These are phyloP conservation scores for Gymnopilus junonius DNA, from an alignment of 768 basidiomycete genomes.

Conservation along the genomic window DNA sequence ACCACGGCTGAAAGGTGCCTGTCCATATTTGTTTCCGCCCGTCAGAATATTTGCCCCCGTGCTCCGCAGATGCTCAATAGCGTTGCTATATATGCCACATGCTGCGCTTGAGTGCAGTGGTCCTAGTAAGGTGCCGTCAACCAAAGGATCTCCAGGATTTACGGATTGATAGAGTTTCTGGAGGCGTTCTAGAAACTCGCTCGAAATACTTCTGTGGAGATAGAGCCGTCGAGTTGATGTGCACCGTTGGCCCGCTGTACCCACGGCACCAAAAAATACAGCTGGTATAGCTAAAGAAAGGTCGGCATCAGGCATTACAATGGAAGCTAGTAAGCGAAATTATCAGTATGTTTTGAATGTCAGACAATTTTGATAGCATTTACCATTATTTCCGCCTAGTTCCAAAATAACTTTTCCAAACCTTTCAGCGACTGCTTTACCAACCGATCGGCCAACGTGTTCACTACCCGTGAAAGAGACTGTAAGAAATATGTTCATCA, in stretches of 20 bases:
- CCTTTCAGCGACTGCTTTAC: constrained; percentile 81
- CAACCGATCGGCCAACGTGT: constrained; percentile 83
- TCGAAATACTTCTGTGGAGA: constrained; percentile 81
- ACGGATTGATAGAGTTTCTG: constrained; percentile 73
- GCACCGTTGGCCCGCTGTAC: constrained; percentile 77
- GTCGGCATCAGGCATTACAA: constrained; percentile 94
- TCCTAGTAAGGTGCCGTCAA: constrained; percentile 73
- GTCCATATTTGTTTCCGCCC: constrained; percentile 65
- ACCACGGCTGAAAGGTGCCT: constrained; percentile 60
- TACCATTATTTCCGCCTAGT: constrained; percentile 95
- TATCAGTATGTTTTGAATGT: constrained; percentile 7
- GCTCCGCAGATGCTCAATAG: constrained; percentile 63
- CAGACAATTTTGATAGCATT: constrained; percentile 22
- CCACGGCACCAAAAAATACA: constrained; percentile 93
- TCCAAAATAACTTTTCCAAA: constrained; percentile 93
- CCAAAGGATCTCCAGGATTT: constrained; percentile 86
- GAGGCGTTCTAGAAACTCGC: constrained; percentile 76
- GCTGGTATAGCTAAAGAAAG: constrained; percentile 87
- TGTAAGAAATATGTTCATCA: constrained; percentile 31
- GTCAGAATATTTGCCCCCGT: constrained; percentile 78
- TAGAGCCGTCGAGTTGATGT: constrained; percentile 92
- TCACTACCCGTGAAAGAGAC: constrained; percentile 98
- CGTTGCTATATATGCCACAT: constrained; percentile 63
- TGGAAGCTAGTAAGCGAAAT: constrained; percentile 62
- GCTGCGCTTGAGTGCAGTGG: constrained; percentile 81